These are phyloP conservation scores for Yamadazyma siamensis DNA, from an alignment of 1,139 yeast species.

Conservation along the genomic window DNA sequence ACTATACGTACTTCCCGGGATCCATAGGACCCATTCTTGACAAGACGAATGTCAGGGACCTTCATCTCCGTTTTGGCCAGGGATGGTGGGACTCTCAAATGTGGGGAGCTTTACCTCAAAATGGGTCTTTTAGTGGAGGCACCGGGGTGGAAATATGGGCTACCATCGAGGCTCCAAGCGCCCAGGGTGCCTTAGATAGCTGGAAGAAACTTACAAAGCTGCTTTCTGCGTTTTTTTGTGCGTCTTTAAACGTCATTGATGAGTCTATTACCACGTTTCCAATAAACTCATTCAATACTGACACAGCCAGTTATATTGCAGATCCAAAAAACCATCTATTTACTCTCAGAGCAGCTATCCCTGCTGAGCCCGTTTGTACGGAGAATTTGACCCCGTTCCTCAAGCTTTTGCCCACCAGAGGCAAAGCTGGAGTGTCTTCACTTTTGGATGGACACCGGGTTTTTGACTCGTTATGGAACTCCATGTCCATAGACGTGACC, in stretches of 20 bases:
- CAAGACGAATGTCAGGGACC: constrained; percentile 63
- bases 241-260: constrained; percentile 87
- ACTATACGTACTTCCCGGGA: constrained; percentile 77
- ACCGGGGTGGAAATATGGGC: constrained; percentile 97
- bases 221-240: constrained; percentile 91
- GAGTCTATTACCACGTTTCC: constrained; percentile 78
- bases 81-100: constrained; percentile 93
- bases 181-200: constrained; percentile 52
- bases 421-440: constrained; percentile 84
- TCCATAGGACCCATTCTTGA: constrained; percentile 76
- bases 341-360: constrained; percentile 79
- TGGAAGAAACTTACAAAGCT: constrained; percentile 77
- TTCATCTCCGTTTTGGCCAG: constrained; percentile 83
- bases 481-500: constrained; percentile 82
- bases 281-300: constrained; percentile 19
- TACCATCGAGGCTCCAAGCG: constrained; percentile 60
- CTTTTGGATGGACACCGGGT: constrained; percentile 90
- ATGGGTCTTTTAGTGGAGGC: constrained; percentile 80
- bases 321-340: constrained; percentile 40
- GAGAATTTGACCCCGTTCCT: constrained; percentile 94
- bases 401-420: constrained; percentile 87
- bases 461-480: constrained; percentile 94
- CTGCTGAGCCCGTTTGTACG: constrained; percentile 95
- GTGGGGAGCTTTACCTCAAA: constrained; percentile 80
- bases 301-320: constrained; percentile 16